A percentile compares a stretch with the other conserved stretches of the same genome.
Conservation (phyloP, 2,329 filamentous ascomycete genomes). For the Thielaviopsis punctulata region DNA sequence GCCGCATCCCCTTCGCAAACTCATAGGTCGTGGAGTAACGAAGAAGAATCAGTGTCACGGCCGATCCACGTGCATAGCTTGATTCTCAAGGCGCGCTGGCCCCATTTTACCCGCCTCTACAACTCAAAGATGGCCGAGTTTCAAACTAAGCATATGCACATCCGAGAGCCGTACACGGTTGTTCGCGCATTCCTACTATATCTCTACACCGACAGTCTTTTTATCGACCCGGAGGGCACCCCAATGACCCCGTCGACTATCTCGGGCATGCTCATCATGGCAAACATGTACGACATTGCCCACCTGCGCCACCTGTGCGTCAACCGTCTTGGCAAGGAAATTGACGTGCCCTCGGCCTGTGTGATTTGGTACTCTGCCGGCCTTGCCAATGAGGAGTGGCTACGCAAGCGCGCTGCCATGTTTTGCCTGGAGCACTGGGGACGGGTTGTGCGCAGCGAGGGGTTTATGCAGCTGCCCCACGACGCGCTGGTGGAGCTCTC, state of each 20-base stretch:
- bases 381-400: slow-evolving; percentile 81
- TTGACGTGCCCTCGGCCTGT: slow-evolving; percentile 88
- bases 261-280: slow-evolving; percentile 89
- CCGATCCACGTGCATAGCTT: slow-evolving; percentile 92
- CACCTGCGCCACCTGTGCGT: slow-evolving; percentile 82
- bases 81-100: slow-evolving; percentile 88
- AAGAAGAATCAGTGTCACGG: slow-evolving; percentile 49
- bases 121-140: slow-evolving; percentile 93
- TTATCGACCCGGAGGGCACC: slow-evolving; percentile 45
- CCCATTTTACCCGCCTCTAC: slow-evolving; percentile 86
- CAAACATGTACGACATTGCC: slow-evolving; percentile 94
- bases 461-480: slow-evolving; percentile 67
- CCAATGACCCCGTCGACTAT: slow-evolving; percentile 70
- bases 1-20: slow-evolving; percentile 24
- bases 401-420: slow-evolving; percentile 68
- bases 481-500: slow-evolving; percentile 75
- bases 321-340: slow-evolving; percentile 72
- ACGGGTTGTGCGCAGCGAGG: slow-evolving; percentile 73
- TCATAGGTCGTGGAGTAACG: slow-evolving; percentile 40
- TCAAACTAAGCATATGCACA: slow-evolving; percentile 93
- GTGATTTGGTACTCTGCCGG: slow-evolving; percentile 91
- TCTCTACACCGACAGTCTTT: slow-evolving; percentile 87
- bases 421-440: slow-evolving; percentile 95
- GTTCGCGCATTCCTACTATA: slow-evolving; percentile 93
- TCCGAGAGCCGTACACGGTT: slow-evolving; percentile 85